Conservation (phyloP, 176 grass and related monocot species). For the Phyllostachys edulis region DNA sequence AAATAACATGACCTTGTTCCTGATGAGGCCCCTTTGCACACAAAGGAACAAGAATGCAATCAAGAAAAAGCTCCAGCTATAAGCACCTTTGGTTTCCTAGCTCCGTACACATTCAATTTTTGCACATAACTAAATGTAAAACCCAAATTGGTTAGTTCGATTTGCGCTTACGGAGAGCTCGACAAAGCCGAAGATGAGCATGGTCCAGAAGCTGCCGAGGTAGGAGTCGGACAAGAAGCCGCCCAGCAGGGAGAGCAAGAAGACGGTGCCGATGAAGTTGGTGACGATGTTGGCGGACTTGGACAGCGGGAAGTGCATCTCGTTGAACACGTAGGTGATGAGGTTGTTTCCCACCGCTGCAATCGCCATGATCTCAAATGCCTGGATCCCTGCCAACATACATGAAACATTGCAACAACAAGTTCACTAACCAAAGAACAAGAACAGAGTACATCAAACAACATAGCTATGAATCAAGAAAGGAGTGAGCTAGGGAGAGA, state of each 20-base stretch:
- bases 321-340: slow-evolving; percentile 85
- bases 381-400: slow-evolving; percentile 56
- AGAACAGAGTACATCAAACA: slow-evolving; percentile 21
- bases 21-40: neutral
- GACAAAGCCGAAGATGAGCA: slow-evolving; percentile 81
- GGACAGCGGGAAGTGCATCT: slow-evolving; percentile 80
- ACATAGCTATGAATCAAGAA: neutral
- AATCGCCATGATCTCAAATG: slow-evolving; percentile 89
- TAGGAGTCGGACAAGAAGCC: slow-evolving; percentile 92
- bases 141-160: neutral
- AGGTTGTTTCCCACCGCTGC: slow-evolving; percentile 87
- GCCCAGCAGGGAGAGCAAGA: slow-evolving; percentile 76
- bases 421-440: neutral
- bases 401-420: neutral
- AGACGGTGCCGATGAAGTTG: slow-evolving; percentile 83
- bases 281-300: slow-evolving; percentile 74
- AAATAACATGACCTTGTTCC: neutral
- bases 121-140: neutral
- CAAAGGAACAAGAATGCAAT: slow-evolving; percentile 39
- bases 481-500: neutral
- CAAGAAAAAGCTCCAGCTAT: neutral
- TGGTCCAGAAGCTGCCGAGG: slow-evolving; percentile 89
- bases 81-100: neutral
- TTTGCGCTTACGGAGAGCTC: slow-evolving; percentile 67
- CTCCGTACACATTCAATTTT: neutral